These are phyloP conservation scores for Rhizopogon vulgaris DNA, from an alignment of 768 basidiomycete genomes.

Conservation along the genomic window DNA sequence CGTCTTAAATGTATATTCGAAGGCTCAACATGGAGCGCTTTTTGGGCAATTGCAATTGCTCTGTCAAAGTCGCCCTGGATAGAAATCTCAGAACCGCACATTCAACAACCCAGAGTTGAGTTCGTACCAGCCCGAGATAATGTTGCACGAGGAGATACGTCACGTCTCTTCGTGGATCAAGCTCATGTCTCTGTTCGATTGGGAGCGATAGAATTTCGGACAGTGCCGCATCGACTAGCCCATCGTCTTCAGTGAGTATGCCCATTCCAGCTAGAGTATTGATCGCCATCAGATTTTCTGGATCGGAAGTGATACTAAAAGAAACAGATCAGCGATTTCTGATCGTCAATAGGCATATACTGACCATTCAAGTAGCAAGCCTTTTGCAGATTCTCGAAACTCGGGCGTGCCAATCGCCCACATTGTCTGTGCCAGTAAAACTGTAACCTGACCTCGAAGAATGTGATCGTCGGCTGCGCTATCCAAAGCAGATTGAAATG, in stretches of 20 bases:
- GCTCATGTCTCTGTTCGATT: slow-evolving; percentile 51
- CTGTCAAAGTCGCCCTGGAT: slow-evolving; percentile 41
- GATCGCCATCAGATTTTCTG: slow-evolving; percentile 76
- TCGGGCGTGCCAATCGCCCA: slow-evolving; percentile 81
- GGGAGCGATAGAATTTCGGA: slow-evolving; percentile 74
- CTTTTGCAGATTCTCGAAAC: slow-evolving; percentile 70
- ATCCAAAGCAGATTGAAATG: slow-evolving; percentile 63
- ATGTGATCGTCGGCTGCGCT: slow-evolving; percentile 41
- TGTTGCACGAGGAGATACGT: slow-evolving; percentile 69
- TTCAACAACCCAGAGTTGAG: not conserved
- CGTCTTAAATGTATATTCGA: slow-evolving; percentile 41
- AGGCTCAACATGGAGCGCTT: slow-evolving; percentile 53
- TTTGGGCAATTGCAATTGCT: slow-evolving; percentile 51
- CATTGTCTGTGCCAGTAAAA: slow-evolving; percentile 78
- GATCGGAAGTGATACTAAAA: slow-evolving; percentile 66
- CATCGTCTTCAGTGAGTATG: slow-evolving; percentile 70
- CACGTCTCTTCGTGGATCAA: slow-evolving; percentile 69
- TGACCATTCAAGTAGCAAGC: slow-evolving; percentile 77
- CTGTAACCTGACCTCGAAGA: slow-evolving; percentile 61
- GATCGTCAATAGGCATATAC: slow-evolving; percentile 13
- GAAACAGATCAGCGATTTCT: slow-evolving; percentile 1
- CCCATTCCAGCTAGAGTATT: slow-evolving; percentile 88
- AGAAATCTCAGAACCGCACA: not conserved
- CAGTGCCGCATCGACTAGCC: slow-evolving; percentile 78
- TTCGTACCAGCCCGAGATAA: slow-evolving; percentile 62